These are phyloP conservation scores for Rhodotorula sp. DNA, from an alignment of 1,284 basidiomycete genomes.

Conservation along the genomic window DNA sequence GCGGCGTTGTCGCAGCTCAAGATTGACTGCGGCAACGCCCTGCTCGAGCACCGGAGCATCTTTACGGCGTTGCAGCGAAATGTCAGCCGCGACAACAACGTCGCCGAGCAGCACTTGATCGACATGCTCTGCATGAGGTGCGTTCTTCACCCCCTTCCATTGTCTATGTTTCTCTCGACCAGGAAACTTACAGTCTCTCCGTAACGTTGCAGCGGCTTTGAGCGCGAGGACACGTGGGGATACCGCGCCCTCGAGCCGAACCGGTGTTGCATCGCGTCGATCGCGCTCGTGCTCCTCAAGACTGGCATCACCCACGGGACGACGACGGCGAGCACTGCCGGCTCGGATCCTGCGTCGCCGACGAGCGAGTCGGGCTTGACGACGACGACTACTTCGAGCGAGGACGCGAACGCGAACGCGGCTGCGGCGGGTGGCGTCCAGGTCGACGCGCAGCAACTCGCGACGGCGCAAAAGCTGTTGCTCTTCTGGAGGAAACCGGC, in stretches of 20 bases:
- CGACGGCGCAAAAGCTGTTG: conserved; percentile 93
- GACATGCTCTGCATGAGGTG: conserved; percentile 99
- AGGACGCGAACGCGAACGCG: conserved; percentile 7
- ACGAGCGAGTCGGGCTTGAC: conserved; percentile 3
- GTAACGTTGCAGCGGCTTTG: conserved; percentile 71
- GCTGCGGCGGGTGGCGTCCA: conserved; percentile 55
- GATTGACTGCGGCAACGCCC: conserved; percentile 75
- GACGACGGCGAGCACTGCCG: neutral
- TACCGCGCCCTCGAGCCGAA: conserved; percentile 93
- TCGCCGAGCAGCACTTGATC: conserved; percentile 98
- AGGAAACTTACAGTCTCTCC: neutral
- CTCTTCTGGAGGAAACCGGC: conserved; percentile 99
- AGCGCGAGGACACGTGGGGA: conserved; percentile 95
- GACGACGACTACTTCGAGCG: conserved; percentile 4
- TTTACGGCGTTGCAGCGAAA: conserved; percentile 98
- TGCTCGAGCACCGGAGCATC: conserved; percentile 87
- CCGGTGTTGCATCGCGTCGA: conserved; percentile 95
- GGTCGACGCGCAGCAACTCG: conserved; percentile 89
- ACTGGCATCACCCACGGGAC: conserved; percentile 82
- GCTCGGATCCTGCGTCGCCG: conserved; percentile 4
- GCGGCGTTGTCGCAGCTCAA: conserved; percentile 72
- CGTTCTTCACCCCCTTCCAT: conserved; percentile 41
- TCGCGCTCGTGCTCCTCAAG: conserved; percentile 94
- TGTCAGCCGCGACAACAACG: conserved; percentile 98
- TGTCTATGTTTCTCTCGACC: neutral